Base-by-base conservation (phyloP, 345 rosid species). In the Gynandropsis gynandra region DNA sequence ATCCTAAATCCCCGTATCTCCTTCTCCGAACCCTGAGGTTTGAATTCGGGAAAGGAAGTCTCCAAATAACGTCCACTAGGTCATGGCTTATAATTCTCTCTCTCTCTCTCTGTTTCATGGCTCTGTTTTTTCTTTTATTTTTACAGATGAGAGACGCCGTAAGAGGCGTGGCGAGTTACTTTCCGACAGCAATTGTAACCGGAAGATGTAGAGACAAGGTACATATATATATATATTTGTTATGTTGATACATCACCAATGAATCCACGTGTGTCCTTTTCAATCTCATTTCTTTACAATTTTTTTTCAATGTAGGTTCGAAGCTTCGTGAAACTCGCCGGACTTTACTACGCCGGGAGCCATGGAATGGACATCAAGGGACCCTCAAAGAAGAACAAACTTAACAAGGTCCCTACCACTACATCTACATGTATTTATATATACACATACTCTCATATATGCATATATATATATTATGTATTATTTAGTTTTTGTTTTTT, bases 321-420 rank as follows among this genome's bases (percentile, higher is more conserved):
- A 52, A 74, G 76, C 16, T 89, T 89, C 54, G 94, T 89, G 39
- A 71, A 75, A 66, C 59, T 89, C 43, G 74, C 80, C 1, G 95
- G 65, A 47, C 84, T 89, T 32, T 83, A 86, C 54, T 89, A 89
- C 51, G 97, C 97, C 0, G 95, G 90, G 13, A 89, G 97, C 68
- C 97, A 89, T 69, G 97, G 97, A 16, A 89, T 89, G 97, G 97
- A 89, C 77, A 89, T 89, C 37, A 82, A 72, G 68, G 95, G 95
- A 9, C 97, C 97, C 39, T 72, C 93, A 1, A 76, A 66, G 54
- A 72, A 61, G 19, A 27, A 38, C 29, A 62, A 70, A 52, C 63
- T 77, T 73, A 68, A 68, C 47, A 82, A 72, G 70, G 95, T 80
- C 54, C 38, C 75, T 44, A 54, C 29, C 29, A 24, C 5, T 24